Conservation (phyloP, 1,284 basidiomycete species). For the Somion occarium region DNA sequence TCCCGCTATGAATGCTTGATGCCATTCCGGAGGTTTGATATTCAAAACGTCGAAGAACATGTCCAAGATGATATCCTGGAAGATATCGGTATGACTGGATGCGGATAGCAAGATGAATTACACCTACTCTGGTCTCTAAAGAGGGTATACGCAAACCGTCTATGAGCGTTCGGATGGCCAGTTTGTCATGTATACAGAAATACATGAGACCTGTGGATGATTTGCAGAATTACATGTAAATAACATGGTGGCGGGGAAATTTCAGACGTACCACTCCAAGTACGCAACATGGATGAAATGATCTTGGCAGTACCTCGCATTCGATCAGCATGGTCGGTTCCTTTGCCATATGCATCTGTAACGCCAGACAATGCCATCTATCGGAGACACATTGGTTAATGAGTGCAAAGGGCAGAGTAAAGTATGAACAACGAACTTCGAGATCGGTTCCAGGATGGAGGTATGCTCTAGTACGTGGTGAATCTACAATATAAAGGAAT, state of each 20-base stretch:
- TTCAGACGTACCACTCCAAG: constrained; percentile 85
- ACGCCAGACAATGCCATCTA: constrained; percentile 84
- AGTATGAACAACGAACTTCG: too few species aligned
- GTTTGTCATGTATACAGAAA: constrained; percentile 86
- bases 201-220: constrained; percentile 76
- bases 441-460: constrained; percentile 84
- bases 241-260: constrained; percentile 1
- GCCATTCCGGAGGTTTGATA: constrained; percentile 88
- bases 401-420: too few species aligned
- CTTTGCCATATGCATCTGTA: constrained; percentile 88
- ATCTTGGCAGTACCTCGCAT: constrained; percentile 77
- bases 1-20: constrained; percentile 85
- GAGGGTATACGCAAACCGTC: constrained; percentile 87
- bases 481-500: constrained; percentile 84
- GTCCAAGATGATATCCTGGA: constrained; percentile 85
- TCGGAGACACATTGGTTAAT: too few species aligned
- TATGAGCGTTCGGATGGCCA: constrained; percentile 82
- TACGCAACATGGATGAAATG: constrained; percentile 80
- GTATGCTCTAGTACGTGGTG: constrained; percentile 78
- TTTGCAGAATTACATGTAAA: not conserved
- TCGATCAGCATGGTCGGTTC: constrained; percentile 69
- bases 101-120: constrained; percentile 5
- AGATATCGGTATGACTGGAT: not conserved
- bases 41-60: constrained; percentile 94
- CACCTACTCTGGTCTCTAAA: constrained; percentile 70